Evolutionary conservation across 768 basidiomycete species (phyloP).

Genomic region (Pulveroboletus sp.): DNA sequence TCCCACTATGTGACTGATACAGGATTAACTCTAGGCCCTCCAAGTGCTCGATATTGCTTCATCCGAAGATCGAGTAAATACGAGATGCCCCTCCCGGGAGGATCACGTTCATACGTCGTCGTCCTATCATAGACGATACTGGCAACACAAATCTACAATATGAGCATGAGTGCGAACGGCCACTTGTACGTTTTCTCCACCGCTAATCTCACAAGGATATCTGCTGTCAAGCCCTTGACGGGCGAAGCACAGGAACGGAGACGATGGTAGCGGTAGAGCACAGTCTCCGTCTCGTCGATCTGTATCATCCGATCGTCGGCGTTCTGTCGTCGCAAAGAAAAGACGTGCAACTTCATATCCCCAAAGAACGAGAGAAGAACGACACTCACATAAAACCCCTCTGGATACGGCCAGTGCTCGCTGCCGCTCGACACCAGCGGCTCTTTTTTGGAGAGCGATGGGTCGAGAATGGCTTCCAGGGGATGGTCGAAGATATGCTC

Average conservation of each 20-base stretch:
- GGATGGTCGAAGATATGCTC: constrained; percentile 78
- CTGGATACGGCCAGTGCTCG: constrained; percentile 78
- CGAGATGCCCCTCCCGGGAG: constrained; percentile 43
- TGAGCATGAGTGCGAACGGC: neutral
- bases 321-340: constrained; percentile 37
- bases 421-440: constrained; percentile 52
- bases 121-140: constrained; percentile 54
- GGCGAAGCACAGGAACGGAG: constrained; percentile 75
- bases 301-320: constrained; percentile 42
- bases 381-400: constrained; percentile 60
- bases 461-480: constrained; percentile 67
- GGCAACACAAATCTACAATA: constrained; percentile 40
- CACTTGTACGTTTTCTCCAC: neutral
- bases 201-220: constrained; percentile 60
- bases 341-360: neutral
- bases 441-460: constrained; percentile 38
- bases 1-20: constrained; percentile 1
- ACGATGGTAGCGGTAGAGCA: constrained; percentile 76
- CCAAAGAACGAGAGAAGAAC: neutral
- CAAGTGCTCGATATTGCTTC: constrained; percentile 18
- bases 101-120: constrained; percentile 54
- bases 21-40: constrained; percentile 1
- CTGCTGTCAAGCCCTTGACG: constrained; percentile 78
- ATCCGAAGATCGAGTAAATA: constrained; percentile 27
- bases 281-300: constrained; percentile 44